Evolutionary conservation across 495 filamentous ascomycete species (phyloP).

Genomic region (Lasiosphaeris hirsuta): DNA sequence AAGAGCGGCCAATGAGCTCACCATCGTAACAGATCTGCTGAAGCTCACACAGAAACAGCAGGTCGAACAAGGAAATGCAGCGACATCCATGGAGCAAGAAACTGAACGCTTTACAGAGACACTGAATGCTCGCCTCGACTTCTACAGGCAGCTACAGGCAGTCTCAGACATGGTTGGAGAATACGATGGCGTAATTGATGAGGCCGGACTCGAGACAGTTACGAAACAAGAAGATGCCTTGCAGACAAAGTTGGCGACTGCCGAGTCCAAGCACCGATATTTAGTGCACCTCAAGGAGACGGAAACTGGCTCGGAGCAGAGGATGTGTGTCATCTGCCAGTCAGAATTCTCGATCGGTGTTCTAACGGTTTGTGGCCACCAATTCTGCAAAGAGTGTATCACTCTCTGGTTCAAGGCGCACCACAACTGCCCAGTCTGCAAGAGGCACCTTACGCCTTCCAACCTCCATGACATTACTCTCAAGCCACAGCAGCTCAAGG

Average conservation of each 20-base stretch:
- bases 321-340: conserved; percentile 79
- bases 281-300: conserved; percentile 46
- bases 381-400: conserved; percentile 86
- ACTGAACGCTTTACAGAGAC: conserved; percentile 69
- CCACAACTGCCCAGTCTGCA: conserved; percentile 74
- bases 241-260: conserved; percentile 52
- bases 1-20: conserved; percentile 63
- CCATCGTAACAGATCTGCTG: conserved; percentile 53
- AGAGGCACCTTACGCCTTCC: conserved; percentile 52
- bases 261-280: conserved; percentile 70
- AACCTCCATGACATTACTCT: conserved; percentile 82
- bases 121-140: conserved; percentile 80
- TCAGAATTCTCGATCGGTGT: conserved; percentile 70
- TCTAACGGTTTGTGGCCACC: conserved; percentile 85
- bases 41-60: conserved; percentile 58
- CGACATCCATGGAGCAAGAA: conserved; percentile 62
- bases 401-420: conserved; percentile 65
- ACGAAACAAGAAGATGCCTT: conserved; percentile 46
- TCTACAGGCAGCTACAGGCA: conserved; percentile 81
- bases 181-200: conserved; percentile 50
- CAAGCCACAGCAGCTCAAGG: conserved; percentile 67
- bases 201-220: conserved; percentile 24
- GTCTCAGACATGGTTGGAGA: conserved; percentile 82
- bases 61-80: conserved; percentile 61
- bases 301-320: conserved; percentile 55